Evolutionary conservation across 2,329 filamentous ascomycete genomes (phyloP).

Genomic region (Aspergillus brasiliensis): DNA sequence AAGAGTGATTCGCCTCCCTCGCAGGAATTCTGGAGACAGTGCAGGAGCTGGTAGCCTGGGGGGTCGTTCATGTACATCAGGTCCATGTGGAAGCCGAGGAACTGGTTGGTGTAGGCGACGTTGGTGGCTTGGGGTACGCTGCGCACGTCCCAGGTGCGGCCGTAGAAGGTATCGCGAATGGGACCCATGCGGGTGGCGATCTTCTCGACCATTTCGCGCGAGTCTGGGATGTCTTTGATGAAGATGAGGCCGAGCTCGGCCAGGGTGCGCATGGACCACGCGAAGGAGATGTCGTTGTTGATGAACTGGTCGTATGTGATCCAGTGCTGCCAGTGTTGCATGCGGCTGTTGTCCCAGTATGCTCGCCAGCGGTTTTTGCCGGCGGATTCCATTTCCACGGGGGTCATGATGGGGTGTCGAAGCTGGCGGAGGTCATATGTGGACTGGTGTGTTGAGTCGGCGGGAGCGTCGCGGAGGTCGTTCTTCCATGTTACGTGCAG

Average conservation of each 20-base stretch:
- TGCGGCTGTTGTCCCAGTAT: conserved; percentile 41
- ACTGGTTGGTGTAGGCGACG: conserved; percentile 82
- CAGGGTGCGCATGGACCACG: conserved; percentile 64
- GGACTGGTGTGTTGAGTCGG: conserved; percentile 43
- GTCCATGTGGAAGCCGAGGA: conserved; percentile 90
- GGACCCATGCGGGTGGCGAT: conserved; percentile 75
- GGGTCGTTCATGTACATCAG: conserved; percentile 80
- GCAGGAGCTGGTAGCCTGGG: conserved; percentile 82
- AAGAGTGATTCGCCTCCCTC: conserved; percentile 85
- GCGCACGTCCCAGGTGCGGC: conserved; percentile 84
- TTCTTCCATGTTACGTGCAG: conserved; percentile 65
- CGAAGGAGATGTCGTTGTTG: conserved; percentile 58
- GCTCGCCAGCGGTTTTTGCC: conserved; percentile 21
- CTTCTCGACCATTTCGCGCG: conserved; percentile 64
- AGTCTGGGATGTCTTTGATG: conserved; percentile 71
- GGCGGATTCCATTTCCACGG: neutral
- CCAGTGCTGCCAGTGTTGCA: conserved; percentile 52
- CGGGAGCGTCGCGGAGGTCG: conserved; percentile 51
- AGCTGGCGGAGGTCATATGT: conserved; percentile 26
- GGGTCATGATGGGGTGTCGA: neutral
- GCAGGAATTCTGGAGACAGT: conserved; percentile 81
- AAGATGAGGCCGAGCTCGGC: conserved; percentile 73
- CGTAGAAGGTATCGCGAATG: conserved; percentile 87
- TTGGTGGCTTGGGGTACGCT: conserved; percentile 84
- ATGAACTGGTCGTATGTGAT: conserved; percentile 75